phyloP scores from a whole-genome alignment of 371 early-diverging fungal species.

The Mortierella sp. region DNA sequence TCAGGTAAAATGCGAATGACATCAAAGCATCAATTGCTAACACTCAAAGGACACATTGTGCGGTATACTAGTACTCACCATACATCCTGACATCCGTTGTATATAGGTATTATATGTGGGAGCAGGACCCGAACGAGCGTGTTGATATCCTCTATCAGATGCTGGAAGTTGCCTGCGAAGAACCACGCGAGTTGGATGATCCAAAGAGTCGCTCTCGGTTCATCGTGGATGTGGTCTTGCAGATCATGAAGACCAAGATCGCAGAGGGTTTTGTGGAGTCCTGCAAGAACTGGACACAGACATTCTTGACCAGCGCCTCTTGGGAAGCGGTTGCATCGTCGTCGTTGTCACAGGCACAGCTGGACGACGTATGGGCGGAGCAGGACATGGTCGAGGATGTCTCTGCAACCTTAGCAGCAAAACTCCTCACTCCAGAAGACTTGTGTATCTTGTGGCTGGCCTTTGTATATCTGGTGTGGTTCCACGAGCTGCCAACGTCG shows the following conservation, averaged over 20 bases:
- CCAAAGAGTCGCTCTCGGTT: slow-evolving; percentile 20
- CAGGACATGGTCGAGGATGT: slow-evolving; percentile 47
- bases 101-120: slow-evolving; percentile 38
- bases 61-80: no score
- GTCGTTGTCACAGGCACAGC: slow-evolving; percentile 20
- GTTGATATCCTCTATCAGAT: slow-evolving; percentile 42
- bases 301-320: slow-evolving; percentile 28
- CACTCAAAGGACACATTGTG: no score
- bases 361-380: slow-evolving; percentile 45
- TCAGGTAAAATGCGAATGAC: no score
- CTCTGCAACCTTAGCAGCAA: slow-evolving; percentile 28
- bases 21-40: no score
- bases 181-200: slow-evolving; percentile 4
- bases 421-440: slow-evolving; percentile 28
- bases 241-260: slow-evolving; percentile 27
- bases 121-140: slow-evolving; percentile 17
- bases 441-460: slow-evolving; percentile 44
- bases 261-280: slow-evolving; percentile 27
- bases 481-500: slow-evolving; percentile 37
- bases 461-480: slow-evolving; percentile 45
- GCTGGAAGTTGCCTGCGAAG: slow-evolving; percentile 28
- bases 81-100: no score
- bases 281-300: slow-evolving; percentile 49
- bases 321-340: slow-evolving; percentile 34
- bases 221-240: slow-evolving; percentile 34